Evolutionary conservation across 2,329 filamentous ascomycete species (phyloP).

Genomic region (Zasmidium citrigriseum): DNA sequence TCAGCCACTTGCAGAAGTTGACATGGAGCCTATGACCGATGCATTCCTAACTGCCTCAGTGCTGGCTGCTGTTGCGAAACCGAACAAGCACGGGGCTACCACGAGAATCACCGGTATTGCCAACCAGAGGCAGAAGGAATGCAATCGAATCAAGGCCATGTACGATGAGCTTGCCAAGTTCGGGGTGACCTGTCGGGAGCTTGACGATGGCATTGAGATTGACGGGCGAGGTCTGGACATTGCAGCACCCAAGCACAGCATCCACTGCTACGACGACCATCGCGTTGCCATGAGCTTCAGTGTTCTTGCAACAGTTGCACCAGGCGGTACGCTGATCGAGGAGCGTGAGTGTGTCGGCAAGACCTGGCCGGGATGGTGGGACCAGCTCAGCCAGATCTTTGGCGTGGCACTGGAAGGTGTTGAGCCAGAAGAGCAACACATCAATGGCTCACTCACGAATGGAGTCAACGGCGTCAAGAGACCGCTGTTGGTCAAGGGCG

Average conservation of each 20-base stretch:
- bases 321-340: slow-evolving; percentile 71
- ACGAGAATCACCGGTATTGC: slow-evolving; percentile 93
- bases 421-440: slow-evolving; percentile 48
- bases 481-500: slow-evolving; percentile 16
- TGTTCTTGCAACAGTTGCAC: slow-evolving; percentile 74
- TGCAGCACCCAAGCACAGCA: slow-evolving; percentile 62
- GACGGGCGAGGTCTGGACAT: slow-evolving; percentile 58
- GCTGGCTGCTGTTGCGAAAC: slow-evolving; percentile 82
- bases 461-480: slow-evolving; percentile 39
- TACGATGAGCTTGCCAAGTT: slow-evolving; percentile 92
- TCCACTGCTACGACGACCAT: slow-evolving; percentile 96
- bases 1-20: slow-evolving; percentile 75
- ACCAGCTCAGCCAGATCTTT: slow-evolving; percentile 78
- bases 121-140: slow-evolving; percentile 97
- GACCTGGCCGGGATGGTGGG: slow-evolving; percentile 99
- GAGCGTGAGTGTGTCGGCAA: slow-evolving; percentile 95
- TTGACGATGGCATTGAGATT: slow-evolving; percentile 90
- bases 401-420: slow-evolving; percentile 73
- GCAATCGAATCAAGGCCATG: slow-evolving; percentile 95
- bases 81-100: slow-evolving; percentile 59
- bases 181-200: slow-evolving; percentile 79
- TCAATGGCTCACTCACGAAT: slow-evolving; percentile 29
- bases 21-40: slow-evolving; percentile 99
- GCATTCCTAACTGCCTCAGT: slow-evolving; percentile 95
- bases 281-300: slow-evolving; percentile 98